phyloP scores from a whole-genome alignment of 164 flowering plant species.

The Santalum album region DNA sequence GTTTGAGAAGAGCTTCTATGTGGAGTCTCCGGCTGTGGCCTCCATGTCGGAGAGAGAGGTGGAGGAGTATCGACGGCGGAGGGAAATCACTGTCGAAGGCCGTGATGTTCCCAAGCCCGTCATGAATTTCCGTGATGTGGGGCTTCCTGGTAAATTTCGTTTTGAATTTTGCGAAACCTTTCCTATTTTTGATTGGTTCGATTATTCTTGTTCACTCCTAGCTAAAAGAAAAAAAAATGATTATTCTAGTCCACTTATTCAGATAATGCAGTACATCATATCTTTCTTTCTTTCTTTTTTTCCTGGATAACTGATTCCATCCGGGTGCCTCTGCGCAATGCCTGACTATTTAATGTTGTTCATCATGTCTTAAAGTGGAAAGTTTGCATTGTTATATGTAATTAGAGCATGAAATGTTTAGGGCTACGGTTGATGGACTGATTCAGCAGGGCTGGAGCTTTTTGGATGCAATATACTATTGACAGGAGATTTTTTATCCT shows the following conservation, averaged over 20 bases:
- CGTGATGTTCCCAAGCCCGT: constrained; percentile 91
- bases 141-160: constrained; percentile 77
- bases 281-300: no score
- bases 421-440: not conserved
- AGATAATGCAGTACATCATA: no score
- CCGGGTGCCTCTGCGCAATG: no score
- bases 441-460: not conserved
- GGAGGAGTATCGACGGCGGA: constrained; percentile 58
- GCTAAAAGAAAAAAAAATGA: no score
- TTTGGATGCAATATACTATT: not conserved
- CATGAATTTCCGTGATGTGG: constrained; percentile 53
- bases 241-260: no score
- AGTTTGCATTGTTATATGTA: not conserved
- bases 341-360: not conserved
- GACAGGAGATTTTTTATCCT: no score
- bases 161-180: not conserved
- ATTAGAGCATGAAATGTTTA: no score
- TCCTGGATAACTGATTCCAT: no score
- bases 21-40: constrained; percentile 63
- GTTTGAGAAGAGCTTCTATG: constrained; percentile 93
- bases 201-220: no score
- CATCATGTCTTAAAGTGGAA: no score
- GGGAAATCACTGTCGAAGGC: constrained; percentile 92
- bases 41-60: constrained; percentile 82
- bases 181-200: not conserved